Percentiles rank a stretch among this genome's conserved stretches.
Conservation (phyloP, 305 asterid species). For the Solanum hybrid region DNA sequence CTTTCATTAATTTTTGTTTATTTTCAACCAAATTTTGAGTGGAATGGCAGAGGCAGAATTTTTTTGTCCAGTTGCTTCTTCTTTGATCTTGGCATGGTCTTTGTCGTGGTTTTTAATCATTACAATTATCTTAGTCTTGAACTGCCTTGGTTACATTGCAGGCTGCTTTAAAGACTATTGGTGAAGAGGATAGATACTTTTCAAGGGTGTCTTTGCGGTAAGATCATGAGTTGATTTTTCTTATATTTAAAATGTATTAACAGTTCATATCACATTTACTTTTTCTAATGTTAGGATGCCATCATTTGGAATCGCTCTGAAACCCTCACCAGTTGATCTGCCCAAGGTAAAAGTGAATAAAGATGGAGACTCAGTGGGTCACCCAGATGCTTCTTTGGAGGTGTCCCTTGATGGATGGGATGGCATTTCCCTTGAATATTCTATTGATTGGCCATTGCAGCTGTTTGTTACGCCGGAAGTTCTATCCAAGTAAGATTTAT, state of each 20-base stretch:
- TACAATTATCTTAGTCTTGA: background rate
- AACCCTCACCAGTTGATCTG: constrained; percentile 55
- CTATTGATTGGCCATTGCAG: constrained; percentile 97
- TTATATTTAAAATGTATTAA: background rate
- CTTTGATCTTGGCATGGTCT: background rate
- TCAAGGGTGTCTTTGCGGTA: constrained; percentile 83
- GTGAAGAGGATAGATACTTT: constrained; percentile 89
- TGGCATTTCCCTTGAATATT: constrained; percentile 86
- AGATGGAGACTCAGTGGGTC: constrained; percentile 57
- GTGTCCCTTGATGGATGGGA: constrained; percentile 92
- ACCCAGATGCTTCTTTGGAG: constrained; percentile 50
- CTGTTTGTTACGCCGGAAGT: constrained; percentile 88
- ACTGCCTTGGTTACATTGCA: constrained; percentile 23
- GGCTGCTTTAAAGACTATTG: constrained; percentile 95
- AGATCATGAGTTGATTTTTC: constrained; percentile 9
- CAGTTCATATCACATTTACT: background rate
- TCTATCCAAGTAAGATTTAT: constrained; percentile 70
- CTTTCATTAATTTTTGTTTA: background rate
- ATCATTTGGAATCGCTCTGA: constrained; percentile 46
- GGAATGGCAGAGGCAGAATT: background rate
- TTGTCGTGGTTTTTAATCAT: background rate
- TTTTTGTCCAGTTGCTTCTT: background rate
- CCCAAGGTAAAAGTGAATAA: constrained; percentile 52
- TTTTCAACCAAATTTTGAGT: background rate
- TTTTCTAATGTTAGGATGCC: constrained; percentile 51